Conservation (phyloP, 208 protist species). For the Blastocrithidia nonstop region DNA sequence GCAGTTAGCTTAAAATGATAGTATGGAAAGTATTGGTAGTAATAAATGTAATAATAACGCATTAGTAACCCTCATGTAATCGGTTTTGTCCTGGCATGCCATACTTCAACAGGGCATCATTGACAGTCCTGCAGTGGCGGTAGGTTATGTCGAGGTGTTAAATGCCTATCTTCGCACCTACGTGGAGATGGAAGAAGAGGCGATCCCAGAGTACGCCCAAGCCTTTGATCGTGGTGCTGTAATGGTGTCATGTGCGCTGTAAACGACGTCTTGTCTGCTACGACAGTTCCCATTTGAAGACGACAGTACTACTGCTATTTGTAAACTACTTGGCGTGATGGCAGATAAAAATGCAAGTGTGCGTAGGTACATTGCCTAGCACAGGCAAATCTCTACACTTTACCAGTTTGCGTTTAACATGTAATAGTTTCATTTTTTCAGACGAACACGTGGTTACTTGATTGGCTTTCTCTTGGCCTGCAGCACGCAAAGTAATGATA, state of each 20-base stretch:
- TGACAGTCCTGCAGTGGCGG: constrained; percentile 39
- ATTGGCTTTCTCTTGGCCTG: constrained; percentile 28
- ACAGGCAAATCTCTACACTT: not conserved
- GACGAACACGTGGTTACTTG: constrained; percentile 21
- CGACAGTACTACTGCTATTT: constrained; percentile 21
- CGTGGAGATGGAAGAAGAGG: constrained; percentile 17
- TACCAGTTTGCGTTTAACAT: constrained; percentile 3
- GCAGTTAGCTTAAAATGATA: constrained; percentile 5
- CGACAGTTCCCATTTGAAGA: constrained; percentile 31
- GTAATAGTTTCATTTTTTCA: constrained; percentile 7
- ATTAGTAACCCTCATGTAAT: not conserved
- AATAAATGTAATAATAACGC: constrained; percentile 1
- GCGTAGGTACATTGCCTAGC: constrained; percentile 6
- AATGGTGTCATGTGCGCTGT: constrained; percentile 25
- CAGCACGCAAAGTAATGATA: constrained; percentile 8
- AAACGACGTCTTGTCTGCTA: constrained; percentile 10
- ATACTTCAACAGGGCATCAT: constrained; percentile 1
- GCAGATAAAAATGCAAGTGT: constrained; percentile 19
- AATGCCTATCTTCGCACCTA: constrained; percentile 40
- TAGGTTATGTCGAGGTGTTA: constrained; percentile 34
- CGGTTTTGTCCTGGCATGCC: too few relatives aligned
- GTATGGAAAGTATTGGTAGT: not conserved
- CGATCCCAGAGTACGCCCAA: constrained; percentile 7
- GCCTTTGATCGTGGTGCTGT: constrained; percentile 20
- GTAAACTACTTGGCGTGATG: constrained; percentile 33